These are phyloP conservation scores for Fusarium sp. DNA, from an alignment of 2,329 filamentous ascomycete genomes.

Conservation along the genomic window DNA sequence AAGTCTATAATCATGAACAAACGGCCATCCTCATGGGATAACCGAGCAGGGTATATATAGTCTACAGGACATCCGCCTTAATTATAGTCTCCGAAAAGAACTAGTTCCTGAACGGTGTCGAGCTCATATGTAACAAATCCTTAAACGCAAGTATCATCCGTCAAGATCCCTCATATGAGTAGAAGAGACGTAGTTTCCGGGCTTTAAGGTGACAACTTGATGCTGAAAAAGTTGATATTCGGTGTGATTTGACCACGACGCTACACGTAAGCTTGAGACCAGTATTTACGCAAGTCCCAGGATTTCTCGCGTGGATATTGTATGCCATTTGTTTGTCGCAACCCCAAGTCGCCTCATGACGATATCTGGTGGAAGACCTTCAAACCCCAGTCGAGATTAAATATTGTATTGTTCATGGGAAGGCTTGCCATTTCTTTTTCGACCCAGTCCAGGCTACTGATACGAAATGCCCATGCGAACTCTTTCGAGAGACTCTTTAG, in stretches of 20 bases:
- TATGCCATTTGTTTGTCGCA: background rate
- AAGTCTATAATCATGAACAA: background rate
- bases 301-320: background rate
- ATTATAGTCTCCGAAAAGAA: background rate
- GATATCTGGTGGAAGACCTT: background rate
- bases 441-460: background rate
- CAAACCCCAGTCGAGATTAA: background rate
- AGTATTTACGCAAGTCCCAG: background rate
- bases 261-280: background rate
- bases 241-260: background rate
- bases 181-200: background rate
- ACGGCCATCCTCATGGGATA: background rate
- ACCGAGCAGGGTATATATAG: background rate
- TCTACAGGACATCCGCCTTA: no score
- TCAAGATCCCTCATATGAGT: background rate
- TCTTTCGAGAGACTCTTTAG: background rate
- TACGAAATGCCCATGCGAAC: background rate
- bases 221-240: background rate
- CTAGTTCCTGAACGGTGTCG: background rate
- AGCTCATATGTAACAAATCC: background rate
- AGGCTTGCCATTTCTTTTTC: background rate
- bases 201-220: no score
- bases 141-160: background rate
- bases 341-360: background rate
- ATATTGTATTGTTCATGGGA: background rate